Evolutionary conservation across 2,329 filamentous ascomycete genomes (phyloP).

Genomic region (Davidsoniella virescens): DNA sequence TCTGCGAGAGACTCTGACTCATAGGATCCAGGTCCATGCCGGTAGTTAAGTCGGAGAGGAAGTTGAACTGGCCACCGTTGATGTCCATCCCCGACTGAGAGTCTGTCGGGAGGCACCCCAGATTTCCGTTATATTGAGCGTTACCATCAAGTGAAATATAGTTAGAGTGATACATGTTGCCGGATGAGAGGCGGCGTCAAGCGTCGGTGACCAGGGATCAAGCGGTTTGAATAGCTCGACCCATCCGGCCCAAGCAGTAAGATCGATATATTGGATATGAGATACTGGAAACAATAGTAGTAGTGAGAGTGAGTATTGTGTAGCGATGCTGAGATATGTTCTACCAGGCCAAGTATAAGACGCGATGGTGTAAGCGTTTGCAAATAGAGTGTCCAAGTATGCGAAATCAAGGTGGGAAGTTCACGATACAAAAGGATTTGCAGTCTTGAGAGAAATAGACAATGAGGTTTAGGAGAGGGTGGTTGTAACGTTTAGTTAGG

Average conservation of each 20-base stretch:
- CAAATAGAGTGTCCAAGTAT: background rate
- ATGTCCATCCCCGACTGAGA: too few species aligned
- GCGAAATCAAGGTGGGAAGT: too few species aligned
- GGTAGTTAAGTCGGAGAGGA: background rate
- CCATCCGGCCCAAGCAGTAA: slow-evolving; percentile 5
- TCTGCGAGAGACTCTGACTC: background rate
- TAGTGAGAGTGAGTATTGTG: too few species aligned
- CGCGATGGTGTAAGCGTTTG: background rate
- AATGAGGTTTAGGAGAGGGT: background rate
- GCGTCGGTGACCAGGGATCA: slow-evolving; percentile 1
- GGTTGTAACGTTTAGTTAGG: background rate
- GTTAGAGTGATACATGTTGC: slow-evolving; percentile 1
- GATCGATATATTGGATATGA: background rate
- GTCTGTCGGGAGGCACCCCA: too few species aligned
- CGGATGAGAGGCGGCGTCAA: slow-evolving; percentile 1
- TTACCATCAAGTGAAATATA: too few species aligned
- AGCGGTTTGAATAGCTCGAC: slow-evolving; percentile 1
- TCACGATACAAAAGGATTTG: background rate
- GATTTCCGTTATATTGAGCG: too few species aligned
- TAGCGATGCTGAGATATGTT: too few species aligned
- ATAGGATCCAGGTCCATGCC: background rate
- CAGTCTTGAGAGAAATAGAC: background rate
- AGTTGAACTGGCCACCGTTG: too few species aligned
- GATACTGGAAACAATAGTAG: too few species aligned
- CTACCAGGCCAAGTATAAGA: too few species aligned